A percentile compares a stretch with the other conserved stretches of the same genome.
phyloP scores from a whole-genome alignment of 768 basidiomycete genomes.

The Mycena epipterygia region DNA sequence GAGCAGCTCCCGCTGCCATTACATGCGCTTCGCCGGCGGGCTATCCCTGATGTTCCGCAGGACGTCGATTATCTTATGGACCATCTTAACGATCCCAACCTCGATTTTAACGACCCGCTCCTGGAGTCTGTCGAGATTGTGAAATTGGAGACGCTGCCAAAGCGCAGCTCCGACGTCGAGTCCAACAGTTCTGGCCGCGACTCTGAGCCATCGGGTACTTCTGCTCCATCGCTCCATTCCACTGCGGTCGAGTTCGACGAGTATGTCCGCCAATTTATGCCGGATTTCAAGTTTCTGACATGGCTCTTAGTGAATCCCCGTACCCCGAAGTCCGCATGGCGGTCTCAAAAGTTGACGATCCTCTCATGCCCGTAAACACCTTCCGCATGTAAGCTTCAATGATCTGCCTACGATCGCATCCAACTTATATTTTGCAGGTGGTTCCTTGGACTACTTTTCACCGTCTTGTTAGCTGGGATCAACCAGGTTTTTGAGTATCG shows the following conservation, averaged over 20 bases:
- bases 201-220: conserved; percentile 44
- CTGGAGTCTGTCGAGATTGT: background rate
- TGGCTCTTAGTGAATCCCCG: conserved; percentile 77
- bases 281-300: conserved; percentile 19
- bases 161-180: conserved; percentile 8
- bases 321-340: conserved; percentile 92
- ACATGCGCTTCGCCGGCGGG: conserved; percentile 58
- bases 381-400: conserved; percentile 70
- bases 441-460: conserved; percentile 77
- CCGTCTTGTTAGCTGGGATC: conserved; percentile 65
- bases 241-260: conserved; percentile 76
- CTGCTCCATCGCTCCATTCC: conserved; percentile 12
- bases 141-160: background rate
- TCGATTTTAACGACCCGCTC: conserved; percentile 62
- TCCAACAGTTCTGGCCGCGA: background rate
- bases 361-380: conserved; percentile 83
- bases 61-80: conserved; percentile 72
- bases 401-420: background rate
- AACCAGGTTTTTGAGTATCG: conserved; percentile 78
- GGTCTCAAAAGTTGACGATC: conserved; percentile 85
- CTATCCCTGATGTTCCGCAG: conserved; percentile 81
- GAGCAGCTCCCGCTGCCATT: conserved; percentile 43
- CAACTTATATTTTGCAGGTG: conserved; percentile 58
- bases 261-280: conserved; percentile 56
- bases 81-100: conserved; percentile 88